Evolutionary conservation across 2,329 filamentous ascomycete genomes (phyloP).

Genomic region (Berkeleyomyces rouxiae): DNA sequence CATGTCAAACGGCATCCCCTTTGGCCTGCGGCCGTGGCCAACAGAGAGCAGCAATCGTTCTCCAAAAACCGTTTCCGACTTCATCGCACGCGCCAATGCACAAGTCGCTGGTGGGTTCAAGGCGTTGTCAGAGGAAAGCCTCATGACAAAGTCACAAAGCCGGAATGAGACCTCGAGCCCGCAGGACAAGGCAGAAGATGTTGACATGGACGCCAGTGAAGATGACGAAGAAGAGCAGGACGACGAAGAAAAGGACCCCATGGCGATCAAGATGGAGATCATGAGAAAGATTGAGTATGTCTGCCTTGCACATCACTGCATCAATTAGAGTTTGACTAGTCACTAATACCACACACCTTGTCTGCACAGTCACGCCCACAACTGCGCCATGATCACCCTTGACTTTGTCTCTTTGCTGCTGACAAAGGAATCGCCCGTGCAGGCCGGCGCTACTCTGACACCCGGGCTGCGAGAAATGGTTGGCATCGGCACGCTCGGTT

Average conservation of each 20-base stretch:
- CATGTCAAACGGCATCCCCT: constrained; percentile 11
- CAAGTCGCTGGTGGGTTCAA: constrained; percentile 66
- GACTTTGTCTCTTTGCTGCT: constrained; percentile 73
- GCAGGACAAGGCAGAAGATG: constrained; percentile 25
- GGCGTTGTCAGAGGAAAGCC: constrained; percentile 54
- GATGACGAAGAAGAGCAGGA: constrained; percentile 26
- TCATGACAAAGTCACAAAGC: constrained; percentile 41
- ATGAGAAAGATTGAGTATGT: constrained; percentile 40
- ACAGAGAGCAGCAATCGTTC: constrained; percentile 36
- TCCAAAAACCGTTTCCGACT: constrained; percentile 48
- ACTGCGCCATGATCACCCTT: constrained; percentile 51
- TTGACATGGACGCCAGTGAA: constrained; percentile 26
- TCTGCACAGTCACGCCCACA: constrained; percentile 29
- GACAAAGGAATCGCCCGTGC: constrained; percentile 61
- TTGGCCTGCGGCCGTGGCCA: constrained; percentile 15
- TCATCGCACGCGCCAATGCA: constrained; percentile 62
- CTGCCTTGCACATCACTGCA: background rate
- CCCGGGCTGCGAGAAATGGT: constrained; percentile 51
- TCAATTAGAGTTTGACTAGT: background rate
- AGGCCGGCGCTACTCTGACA: constrained; percentile 54
- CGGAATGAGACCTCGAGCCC: constrained; percentile 15
- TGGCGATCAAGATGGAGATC: constrained; percentile 39
- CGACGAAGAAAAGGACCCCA: constrained; percentile 26
- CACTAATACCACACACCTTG: constrained; percentile 12
- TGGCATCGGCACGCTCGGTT: constrained; percentile 57